Conservation (phyloP, 1,284 basidiomycete species). For the Fistulinella cinereoalba region DNA sequence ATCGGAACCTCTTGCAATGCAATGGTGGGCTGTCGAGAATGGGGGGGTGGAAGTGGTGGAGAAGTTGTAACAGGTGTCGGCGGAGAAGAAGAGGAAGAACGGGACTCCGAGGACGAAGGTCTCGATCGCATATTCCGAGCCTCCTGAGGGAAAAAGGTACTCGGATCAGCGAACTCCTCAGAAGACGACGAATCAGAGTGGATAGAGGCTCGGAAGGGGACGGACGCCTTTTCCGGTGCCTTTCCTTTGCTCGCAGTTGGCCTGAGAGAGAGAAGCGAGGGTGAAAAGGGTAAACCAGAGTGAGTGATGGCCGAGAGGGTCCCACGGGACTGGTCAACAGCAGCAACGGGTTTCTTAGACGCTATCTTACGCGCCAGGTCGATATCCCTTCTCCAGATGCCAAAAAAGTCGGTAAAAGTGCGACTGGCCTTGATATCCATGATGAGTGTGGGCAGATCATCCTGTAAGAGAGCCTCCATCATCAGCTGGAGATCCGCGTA, state of each 20-base stretch:
- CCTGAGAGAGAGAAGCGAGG: conserved; percentile 29
- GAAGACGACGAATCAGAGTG: conserved; percentile 29
- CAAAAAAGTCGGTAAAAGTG: conserved; percentile 70
- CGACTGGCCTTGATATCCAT: conserved; percentile 59
- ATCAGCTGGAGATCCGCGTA: conserved; percentile 56
- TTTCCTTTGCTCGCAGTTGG: conserved; percentile 29
- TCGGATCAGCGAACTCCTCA: conserved; percentile 12
- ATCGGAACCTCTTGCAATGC: conserved; percentile 40
- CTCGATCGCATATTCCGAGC: conserved; percentile 17
- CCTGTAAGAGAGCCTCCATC: conserved; percentile 54
- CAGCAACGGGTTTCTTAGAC: conserved; percentile 10
- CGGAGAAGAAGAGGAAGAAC: conserved; percentile 25
- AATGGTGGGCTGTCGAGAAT: conserved; percentile 23
- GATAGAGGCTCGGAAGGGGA: not conserved
- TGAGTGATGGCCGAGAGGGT: conserved; percentile 45
- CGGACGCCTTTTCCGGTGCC: conserved; percentile 1
- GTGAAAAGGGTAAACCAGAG: conserved; percentile 50
- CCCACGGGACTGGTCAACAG: conserved; percentile 17
- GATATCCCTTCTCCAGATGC: conserved; percentile 67
- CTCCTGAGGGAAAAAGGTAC: too few relatives aligned
- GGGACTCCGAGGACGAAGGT: conserved; percentile 39
- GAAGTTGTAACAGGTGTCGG: conserved; percentile 19
- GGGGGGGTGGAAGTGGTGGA: conserved; percentile 25
- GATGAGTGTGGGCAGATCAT: conserved; percentile 62
- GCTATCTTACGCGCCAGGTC: conserved; percentile 50